These are phyloP conservation scores for Helicostylum pulchrum DNA, from an alignment of 192 early-diverging fungal species.

Conservation along the genomic window DNA sequence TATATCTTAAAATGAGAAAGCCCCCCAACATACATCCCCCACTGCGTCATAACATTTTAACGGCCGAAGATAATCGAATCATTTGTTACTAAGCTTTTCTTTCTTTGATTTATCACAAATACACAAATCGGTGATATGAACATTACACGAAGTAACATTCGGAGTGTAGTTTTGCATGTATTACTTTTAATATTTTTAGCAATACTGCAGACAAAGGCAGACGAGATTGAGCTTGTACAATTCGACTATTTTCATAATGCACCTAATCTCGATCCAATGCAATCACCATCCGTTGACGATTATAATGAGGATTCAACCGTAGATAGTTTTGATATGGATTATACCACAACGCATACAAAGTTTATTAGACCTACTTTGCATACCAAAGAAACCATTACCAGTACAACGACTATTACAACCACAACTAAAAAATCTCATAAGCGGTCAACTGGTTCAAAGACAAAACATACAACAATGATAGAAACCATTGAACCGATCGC, in stretches of 20 bases:
- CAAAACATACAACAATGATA: neutral
- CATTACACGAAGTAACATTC: neutral
- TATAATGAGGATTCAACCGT: no score
- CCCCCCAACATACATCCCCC: no score
- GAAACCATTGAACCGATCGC: neutral
- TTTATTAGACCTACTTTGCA: neutral
- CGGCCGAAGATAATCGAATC: no score
- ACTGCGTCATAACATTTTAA: no score
- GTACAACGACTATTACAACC: neutral
- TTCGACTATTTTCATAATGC: conserved; percentile 2
- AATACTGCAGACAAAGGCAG: conserved; percentile 3
- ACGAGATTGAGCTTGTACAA: neutral
- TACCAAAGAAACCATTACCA: neutral
- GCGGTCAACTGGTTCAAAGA: neutral
- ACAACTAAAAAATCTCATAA: neutral
- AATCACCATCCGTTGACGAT: neutral
- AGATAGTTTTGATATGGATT: neutral
- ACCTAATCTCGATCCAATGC: conserved; percentile 3
- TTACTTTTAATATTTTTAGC: conserved; percentile 15
- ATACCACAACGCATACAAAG: no score
- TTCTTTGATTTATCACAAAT: no score
- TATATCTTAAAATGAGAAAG: no score
- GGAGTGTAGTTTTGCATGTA: conserved; percentile 4
- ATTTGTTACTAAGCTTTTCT: no score
- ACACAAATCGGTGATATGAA: no score